Conservation (phyloP, 1,139 yeast species). For the Yamadazyma blattariae region DNA sequence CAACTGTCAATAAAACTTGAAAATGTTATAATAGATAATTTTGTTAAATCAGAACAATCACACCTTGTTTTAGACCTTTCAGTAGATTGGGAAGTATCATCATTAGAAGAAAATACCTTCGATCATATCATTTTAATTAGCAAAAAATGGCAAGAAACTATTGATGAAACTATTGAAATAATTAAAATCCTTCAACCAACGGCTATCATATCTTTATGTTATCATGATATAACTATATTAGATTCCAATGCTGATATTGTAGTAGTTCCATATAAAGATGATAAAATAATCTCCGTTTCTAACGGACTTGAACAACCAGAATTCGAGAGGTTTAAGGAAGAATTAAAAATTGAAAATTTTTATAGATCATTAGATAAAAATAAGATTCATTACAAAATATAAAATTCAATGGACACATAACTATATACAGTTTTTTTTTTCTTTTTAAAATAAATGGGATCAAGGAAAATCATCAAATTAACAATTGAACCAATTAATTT, state of each 20-base stretch:
- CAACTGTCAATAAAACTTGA: neutral
- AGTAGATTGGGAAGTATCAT: conserved; percentile 1
- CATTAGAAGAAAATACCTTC: conserved; percentile 2
- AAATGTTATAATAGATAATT: neutral
- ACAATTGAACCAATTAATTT: too few relatives aligned
- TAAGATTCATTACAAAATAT: conserved; percentile 2
- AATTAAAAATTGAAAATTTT: conserved; percentile 1
- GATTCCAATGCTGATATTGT: conserved; percentile 6
- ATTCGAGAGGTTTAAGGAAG: neutral
- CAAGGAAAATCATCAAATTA: too few relatives aligned
- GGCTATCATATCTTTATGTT: conserved; percentile 1
- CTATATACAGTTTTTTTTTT: conserved; percentile 1
- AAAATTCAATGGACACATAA: neutral
- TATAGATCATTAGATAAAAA: neutral
- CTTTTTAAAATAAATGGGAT: too few relatives aligned
- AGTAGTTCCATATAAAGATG: conserved; percentile 1
- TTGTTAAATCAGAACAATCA: neutral
- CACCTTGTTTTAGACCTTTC: neutral
- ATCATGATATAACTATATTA: conserved; percentile 2
- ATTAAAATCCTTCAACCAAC: conserved; percentile 1
- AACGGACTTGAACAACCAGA: neutral
- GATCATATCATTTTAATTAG: conserved; percentile 3
- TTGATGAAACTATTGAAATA: conserved; percentile 4
- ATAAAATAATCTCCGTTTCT: conserved; percentile 2
- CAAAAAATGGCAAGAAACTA: conserved; percentile 2